phyloP scores from a whole-genome alignment of 176 grass and related monocot genomes.

The Rhynchospora breviuscula region DNA sequence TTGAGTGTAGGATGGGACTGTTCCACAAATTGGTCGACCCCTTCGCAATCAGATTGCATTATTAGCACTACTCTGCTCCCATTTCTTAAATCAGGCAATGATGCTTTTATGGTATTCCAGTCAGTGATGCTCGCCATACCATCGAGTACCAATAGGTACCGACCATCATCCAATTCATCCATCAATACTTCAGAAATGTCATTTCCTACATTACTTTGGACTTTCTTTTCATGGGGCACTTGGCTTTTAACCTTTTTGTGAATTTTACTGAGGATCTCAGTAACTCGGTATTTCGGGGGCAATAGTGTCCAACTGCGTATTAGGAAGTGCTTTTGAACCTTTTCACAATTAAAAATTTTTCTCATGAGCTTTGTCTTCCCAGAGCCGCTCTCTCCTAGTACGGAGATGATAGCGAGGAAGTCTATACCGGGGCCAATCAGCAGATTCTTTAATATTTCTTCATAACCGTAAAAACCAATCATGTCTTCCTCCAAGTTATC shows the following conservation, averaged over 20 bases:
- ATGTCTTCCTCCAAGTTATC: constrained; percentile 13
- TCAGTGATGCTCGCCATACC: constrained; percentile 19
- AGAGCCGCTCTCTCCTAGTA: constrained; percentile 30
- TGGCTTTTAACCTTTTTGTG: constrained; percentile 6
- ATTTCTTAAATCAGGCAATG: constrained; percentile 17
- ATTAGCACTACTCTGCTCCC: constrained; percentile 29
- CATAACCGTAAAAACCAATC: constrained; percentile 10
- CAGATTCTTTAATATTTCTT: neutral
- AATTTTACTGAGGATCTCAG: constrained; percentile 27
- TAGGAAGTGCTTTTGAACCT: constrained; percentile 1
- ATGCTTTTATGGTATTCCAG: constrained; percentile 20
- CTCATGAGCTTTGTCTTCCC: constrained; percentile 29
- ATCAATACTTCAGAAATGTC: neutral
- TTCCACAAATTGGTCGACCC: constrained; percentile 18
- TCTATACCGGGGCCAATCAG: constrained; percentile 1
- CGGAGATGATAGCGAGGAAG: neutral
- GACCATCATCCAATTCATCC: neutral
- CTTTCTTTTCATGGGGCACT: neutral
- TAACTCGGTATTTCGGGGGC: constrained; percentile 15
- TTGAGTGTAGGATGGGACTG: neutral
- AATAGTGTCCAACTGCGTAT: constrained; percentile 21
- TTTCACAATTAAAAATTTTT: constrained; percentile 8
- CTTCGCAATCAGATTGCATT: constrained; percentile 23
- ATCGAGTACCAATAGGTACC: constrained; percentile 31
- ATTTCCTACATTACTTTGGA: neutral